Conservation (phyloP, 352 stramenopile species). For the Peronospora farinosa region DNA sequence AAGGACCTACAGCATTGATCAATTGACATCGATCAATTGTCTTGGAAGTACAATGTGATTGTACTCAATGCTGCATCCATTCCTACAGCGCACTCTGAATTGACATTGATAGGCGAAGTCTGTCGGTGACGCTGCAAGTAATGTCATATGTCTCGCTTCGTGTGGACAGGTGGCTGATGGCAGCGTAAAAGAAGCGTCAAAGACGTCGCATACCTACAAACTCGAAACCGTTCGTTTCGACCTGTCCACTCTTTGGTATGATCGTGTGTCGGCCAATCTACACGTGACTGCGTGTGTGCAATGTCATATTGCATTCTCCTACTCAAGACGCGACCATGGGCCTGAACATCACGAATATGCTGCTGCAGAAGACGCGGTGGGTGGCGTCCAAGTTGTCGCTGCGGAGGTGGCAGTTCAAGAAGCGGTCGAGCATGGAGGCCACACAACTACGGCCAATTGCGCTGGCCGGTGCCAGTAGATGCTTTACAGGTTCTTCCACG, state of each 20-base stretch:
- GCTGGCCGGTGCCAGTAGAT: constrained; percentile 29
- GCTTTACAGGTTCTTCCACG: constrained; percentile 30
- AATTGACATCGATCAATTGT: background rate
- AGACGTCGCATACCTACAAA: constrained; percentile 13
- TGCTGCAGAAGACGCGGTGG: constrained; percentile 30
- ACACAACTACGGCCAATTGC: constrained; percentile 30
- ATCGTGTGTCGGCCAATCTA: constrained; percentile 6
- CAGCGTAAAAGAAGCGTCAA: constrained; percentile 6
- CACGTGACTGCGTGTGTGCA: constrained; percentile 2
- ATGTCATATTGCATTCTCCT: constrained; percentile 16
- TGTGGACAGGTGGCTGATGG: constrained; percentile 20
- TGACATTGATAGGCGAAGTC: constrained; percentile 7
- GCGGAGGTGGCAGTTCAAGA: constrained; percentile 15
- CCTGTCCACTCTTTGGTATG: constrained; percentile 7
- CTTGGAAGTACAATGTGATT: background rate
- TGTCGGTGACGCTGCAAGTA: constrained; percentile 8
- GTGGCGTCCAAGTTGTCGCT: constrained; percentile 28
- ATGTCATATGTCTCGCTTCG: constrained; percentile 13
- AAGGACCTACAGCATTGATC: no score
- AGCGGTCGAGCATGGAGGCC: constrained; percentile 18
- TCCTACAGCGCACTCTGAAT: constrained; percentile 7
- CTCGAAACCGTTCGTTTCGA: constrained; percentile 1
- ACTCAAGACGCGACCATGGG: constrained; percentile 9
- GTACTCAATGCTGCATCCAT: background rate
- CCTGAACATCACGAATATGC: constrained; percentile 17